Base-by-base conservation (phyloP, 768 basidiomycete species). In the Candolleomyces eurysporus region DNA sequence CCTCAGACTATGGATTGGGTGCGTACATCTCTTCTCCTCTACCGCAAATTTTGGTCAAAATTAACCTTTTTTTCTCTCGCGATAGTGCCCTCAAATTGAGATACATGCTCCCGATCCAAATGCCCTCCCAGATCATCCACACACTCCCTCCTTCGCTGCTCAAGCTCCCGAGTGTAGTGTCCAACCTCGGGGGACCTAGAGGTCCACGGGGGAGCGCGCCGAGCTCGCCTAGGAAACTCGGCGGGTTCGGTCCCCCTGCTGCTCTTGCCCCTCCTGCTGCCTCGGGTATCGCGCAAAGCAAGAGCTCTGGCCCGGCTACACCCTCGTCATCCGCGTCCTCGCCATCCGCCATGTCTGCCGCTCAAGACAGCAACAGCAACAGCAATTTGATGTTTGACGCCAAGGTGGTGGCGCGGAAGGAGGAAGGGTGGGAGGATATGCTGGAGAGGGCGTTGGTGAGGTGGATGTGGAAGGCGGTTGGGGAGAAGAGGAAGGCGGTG, bases 1-100 rank as follows among this genome's bases (percentile, higher is more conserved):
- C 69, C 74, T 96, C 31, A 79, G 91, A 26, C 71, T 94, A 21
- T 96, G 91, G 89, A 88, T 85, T 48, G 94, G 90, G 92, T 94
- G 69, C 57, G 89, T 83, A 22, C 39, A 54, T 9, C 21, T 42
- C 56, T 22, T 56, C 49, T 45, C 52, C 21, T 49, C 17, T 46
- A 45, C 21, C 50, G 17, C 36, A 43, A 45, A 42, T 39, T 4
- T 26, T 26, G 50, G 17, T 16, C 53, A 52, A 48, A 26, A 26
- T 26, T 26, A 26, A 26, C 26, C 2, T 26, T 21, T 39, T 43
- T 43, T 55, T 57, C 31, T 59, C 16, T 32, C 17, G 48, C 19
- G 58, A 42, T 26, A 90, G 92, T 1, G 93, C 94, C 0, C 76
- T 96, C 63, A 94, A 91, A 67, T 76, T 95, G 30, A 87, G 94